Evolutionary conservation across 441 rosid species (phyloP), one percentile per base, ranked within the genome.

Genomic region (Viola pubescens): DNA sequence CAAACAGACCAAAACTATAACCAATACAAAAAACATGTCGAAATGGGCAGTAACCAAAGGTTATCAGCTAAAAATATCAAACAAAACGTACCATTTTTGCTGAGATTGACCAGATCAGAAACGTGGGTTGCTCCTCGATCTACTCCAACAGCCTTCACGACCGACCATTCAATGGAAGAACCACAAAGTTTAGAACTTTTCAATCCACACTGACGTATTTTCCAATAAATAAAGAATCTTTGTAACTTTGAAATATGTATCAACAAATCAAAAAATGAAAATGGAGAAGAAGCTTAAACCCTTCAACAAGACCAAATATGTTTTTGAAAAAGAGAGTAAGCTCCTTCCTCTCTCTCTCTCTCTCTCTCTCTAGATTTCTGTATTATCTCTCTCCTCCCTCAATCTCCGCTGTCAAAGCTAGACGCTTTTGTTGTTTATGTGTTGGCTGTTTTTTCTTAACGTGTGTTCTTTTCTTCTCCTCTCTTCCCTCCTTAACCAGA

Each of bases 71-170:
- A 48, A 54, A 48, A n/a, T 10, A 13, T 3, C 59, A 61, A 48
- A 48, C 13, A 39, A 64, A 48, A 58, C 59, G 67, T 77, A 85
- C 88, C 89, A 85, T 89, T 70, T 61, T 70, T 57, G 56, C 72
- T 41, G 56, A 52, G 58, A 58, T 65, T 66, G 69, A 69, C 69
- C 59, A 69, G 86, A 82, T 87, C 89, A 82, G 84, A 64, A 73
- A 70, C 79, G 70, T 56, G 41, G 60, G 69, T 58, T 60, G 81
- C 82, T 73, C 76, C 74, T 82, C 71, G 89, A 87, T 84, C 91
- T 84, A 69, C 72, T 70, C 47, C 83, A 59, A 60, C 73, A 62
- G 63, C 63, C 67, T 65, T 52, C 75, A 72, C 60, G 37, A 64
- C 63, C 4, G 62, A 77, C 48, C 81, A 69, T 69, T 52, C 73